These are phyloP conservation scores for Populus hybrid DNA, from an alignment of 441 rosid species.

Conservation along the genomic window DNA sequence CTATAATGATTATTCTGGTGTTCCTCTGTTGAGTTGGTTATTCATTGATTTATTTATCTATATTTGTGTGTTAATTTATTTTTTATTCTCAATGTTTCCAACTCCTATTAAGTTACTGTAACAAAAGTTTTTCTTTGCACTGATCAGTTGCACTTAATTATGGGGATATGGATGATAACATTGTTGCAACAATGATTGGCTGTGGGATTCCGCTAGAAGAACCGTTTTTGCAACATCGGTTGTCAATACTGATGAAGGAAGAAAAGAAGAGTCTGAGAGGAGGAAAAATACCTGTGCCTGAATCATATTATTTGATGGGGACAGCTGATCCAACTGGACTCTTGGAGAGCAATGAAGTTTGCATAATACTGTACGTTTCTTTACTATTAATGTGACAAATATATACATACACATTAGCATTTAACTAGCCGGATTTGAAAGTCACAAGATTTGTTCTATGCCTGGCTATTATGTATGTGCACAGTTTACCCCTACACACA, in stretches of 20 bases:
- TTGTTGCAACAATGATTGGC: conserved; percentile 48
- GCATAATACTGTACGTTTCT: conserved; percentile 64
- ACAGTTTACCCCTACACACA: neutral
- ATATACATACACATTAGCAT: no score
- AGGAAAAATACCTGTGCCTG: conserved; percentile 57
- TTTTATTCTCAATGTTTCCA: neutral
- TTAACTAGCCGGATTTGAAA: neutral
- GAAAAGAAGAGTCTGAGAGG: conserved; percentile 48
- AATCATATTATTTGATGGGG: conserved; percentile 82
- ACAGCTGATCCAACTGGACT: conserved; percentile 70
- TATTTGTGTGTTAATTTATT: neutral
- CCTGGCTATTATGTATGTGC: neutral
- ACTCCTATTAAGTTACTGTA: neutral
- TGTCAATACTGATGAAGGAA: conserved; percentile 30
- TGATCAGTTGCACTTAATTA: conserved; percentile 43
- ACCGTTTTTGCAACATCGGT: conserved; percentile 40
- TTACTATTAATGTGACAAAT: neutral
- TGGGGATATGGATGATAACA: conserved; percentile 50
- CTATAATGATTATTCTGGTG: neutral
- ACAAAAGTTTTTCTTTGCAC: conserved; percentile 7
- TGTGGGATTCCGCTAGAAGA: conserved; percentile 74
- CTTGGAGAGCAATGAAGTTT: conserved; percentile 62
- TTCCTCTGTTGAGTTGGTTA: neutral
- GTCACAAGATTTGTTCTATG: neutral
- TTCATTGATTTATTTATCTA: neutral